These are phyloP conservation scores for Ceriops decandra DNA, from an alignment of 345 rosid genomes.

Conservation along the genomic window DNA sequence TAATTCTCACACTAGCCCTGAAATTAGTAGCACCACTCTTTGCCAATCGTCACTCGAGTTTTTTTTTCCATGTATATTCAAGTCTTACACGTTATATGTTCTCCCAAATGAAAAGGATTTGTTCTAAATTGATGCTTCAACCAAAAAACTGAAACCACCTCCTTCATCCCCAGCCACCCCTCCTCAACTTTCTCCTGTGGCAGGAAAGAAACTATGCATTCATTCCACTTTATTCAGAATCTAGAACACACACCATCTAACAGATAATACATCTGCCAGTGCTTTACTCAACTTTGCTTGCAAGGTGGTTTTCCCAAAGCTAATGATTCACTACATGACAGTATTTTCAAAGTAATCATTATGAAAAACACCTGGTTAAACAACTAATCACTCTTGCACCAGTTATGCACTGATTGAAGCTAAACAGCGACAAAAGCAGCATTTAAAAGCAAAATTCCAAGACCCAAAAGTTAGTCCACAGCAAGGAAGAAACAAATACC, in stretches of 20 bases:
- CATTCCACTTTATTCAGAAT: background rate
- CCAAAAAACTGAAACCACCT: no score
- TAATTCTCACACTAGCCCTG: background rate
- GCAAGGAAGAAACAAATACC: background rate
- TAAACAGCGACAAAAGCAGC: background rate
- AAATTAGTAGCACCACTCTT: background rate
- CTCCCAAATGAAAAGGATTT: background rate
- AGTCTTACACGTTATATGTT: background rate
- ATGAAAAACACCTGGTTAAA: background rate
- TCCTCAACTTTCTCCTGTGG: background rate
- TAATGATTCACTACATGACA: background rate
- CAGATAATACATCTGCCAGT: background rate
- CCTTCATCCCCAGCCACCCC: background rate
- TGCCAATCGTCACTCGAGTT: background rate
- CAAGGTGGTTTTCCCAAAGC: no score
- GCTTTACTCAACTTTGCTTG: no score
- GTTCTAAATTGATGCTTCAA: background rate
- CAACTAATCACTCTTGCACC: background rate
- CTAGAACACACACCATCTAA: background rate
- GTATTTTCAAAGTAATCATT: background rate
- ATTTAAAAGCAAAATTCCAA: background rate
- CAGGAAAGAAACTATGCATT: background rate
- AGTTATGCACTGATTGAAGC: background rate
- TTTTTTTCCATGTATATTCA: background rate
- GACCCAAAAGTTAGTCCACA: background rate